phyloP scores from a whole-genome alignment of 306 rosid genomes.

The Mimosa bimucronata region DNA sequence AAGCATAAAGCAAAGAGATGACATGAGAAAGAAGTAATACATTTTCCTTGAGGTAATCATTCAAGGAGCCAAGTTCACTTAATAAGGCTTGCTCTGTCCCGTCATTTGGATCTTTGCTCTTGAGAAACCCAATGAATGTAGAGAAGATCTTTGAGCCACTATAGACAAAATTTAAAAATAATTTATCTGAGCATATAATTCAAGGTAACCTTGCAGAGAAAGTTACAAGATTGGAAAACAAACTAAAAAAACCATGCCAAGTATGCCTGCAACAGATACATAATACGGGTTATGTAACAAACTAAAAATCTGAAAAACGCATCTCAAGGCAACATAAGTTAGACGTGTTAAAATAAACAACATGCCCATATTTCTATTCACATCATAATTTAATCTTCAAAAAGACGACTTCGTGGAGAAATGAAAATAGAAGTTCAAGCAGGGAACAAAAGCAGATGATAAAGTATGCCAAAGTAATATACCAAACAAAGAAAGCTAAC shows the following conservation, averaged over 20 bases:
- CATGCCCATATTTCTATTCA: background rate
- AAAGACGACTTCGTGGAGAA: background rate
- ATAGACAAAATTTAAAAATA: slow-evolving; percentile 35
- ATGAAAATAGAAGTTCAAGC: background rate
- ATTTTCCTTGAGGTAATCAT: slow-evolving; percentile 79
- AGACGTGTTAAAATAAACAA: background rate
- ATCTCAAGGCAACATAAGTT: background rate
- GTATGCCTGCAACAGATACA: background rate
- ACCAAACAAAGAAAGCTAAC: background rate
- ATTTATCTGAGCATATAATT: slow-evolving; percentile 11
- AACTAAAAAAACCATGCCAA: slow-evolving; percentile 4
- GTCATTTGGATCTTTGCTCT: slow-evolving; percentile 89
- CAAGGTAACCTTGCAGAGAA: background rate
- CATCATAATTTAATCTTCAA: background rate
- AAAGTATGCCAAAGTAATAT: background rate
- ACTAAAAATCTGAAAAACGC: background rate
- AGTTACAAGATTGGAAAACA: slow-evolving; percentile 18
- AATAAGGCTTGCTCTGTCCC: slow-evolving; percentile 86
- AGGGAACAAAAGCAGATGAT: background rate
- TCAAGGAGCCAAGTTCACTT: slow-evolving; percentile 73
- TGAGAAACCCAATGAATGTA: slow-evolving; percentile 86
- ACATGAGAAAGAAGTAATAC: slow-evolving; percentile 51
- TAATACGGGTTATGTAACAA: background rate
- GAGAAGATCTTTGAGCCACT: slow-evolving; percentile 94
- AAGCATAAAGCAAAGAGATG: slow-evolving; percentile 15